A percentile compares a stretch with the other conserved stretches of the same genome.
Evolutionary conservation across 2,329 filamentous ascomycete genomes (phyloP).

Genomic region (Canariomyces notabilis): DNA sequence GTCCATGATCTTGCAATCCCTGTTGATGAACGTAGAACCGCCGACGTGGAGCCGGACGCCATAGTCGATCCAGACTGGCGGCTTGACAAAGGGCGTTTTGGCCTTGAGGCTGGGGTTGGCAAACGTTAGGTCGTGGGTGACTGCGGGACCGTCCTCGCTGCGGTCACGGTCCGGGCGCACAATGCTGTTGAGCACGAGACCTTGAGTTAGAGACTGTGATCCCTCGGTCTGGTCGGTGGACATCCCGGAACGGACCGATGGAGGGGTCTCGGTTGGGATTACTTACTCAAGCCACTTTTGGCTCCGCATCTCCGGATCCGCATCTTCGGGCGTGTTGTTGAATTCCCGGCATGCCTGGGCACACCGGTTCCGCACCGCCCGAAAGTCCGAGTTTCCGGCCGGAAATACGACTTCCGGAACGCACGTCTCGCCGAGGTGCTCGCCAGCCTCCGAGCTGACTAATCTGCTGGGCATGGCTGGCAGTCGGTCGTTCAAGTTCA

Average conservation of each 20-base stretch:
- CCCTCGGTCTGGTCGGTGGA: background rate
- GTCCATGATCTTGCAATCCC: constrained; percentile 32
- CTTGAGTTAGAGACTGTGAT: background rate
- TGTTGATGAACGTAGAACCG: constrained; percentile 31
- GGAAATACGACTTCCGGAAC: constrained; percentile 23
- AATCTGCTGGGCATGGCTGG: background rate
- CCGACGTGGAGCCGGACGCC: constrained; percentile 30
- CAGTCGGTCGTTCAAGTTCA: background rate
- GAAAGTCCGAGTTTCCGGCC: constrained; percentile 30
- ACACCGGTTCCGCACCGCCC: constrained; percentile 26
- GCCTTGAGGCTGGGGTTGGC: constrained; percentile 25
- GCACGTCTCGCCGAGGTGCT: background rate
- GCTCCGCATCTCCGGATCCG: constrained; percentile 24
- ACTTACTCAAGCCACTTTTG: constrained; percentile 28
- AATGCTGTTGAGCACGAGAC: constrained; percentile 20
- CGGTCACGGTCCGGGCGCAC: constrained; percentile 24
- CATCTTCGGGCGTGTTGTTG: constrained; percentile 29
- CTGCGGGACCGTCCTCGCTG: constrained; percentile 14
- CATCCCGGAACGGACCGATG: background rate
- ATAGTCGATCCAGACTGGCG: constrained; percentile 31
- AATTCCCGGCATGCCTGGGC: constrained; percentile 28
- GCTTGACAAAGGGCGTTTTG: constrained; percentile 30
- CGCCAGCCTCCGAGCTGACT: background rate
- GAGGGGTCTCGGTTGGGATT: no score
- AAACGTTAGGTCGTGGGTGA: constrained; percentile 27